phyloP scores from a whole-genome alignment of 805 yeast species.

The Ogataea pini region DNA sequence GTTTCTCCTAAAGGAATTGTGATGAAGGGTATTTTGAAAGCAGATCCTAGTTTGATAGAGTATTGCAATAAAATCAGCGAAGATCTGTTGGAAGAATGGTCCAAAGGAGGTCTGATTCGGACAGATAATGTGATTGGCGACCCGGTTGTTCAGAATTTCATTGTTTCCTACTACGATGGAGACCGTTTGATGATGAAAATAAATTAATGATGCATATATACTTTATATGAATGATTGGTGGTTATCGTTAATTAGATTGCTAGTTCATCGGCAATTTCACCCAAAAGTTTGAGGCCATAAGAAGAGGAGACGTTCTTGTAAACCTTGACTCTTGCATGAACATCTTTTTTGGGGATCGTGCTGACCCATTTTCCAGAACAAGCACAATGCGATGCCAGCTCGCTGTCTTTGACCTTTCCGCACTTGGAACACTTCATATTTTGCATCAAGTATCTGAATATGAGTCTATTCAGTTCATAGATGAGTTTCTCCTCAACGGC shows the following conservation, averaged over 20 bases:
- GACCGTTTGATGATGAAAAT: constrained; percentile 3
- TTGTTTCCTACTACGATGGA: constrained; percentile 24
- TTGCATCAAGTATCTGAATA: constrained; percentile 70
- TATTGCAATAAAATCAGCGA: constrained; percentile 22
- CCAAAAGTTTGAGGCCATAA: constrained; percentile 61
- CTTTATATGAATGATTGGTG: no score
- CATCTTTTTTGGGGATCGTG: constrained; percentile 46
- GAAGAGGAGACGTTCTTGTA: constrained; percentile 60
- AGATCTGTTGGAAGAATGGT: constrained; percentile 19
- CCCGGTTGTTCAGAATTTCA: constrained; percentile 14
- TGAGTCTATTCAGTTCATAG: constrained; percentile 53
- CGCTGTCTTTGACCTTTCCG: constrained; percentile 60
- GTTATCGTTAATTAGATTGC: constrained; percentile 1
- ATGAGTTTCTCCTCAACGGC: constrained; percentile 79
- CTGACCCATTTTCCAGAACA: constrained; percentile 89
- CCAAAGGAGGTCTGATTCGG: constrained; percentile 14
- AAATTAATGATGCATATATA: not conserved
- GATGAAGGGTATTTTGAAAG: constrained; percentile 22
- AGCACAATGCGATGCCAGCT: constrained; percentile 71
- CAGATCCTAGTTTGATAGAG: constrained; percentile 16
- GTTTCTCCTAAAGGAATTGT: constrained; percentile 14
- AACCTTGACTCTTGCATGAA: constrained; percentile 47
- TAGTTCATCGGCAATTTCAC: constrained; percentile 34
- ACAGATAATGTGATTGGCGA: not conserved
- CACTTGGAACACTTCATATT: constrained; percentile 84